Evolutionary conservation across 2,329 filamentous ascomycete genomes (phyloP), one percentile per base, ranked within the genome.

Genomic region (Penicillium sp.): DNA sequence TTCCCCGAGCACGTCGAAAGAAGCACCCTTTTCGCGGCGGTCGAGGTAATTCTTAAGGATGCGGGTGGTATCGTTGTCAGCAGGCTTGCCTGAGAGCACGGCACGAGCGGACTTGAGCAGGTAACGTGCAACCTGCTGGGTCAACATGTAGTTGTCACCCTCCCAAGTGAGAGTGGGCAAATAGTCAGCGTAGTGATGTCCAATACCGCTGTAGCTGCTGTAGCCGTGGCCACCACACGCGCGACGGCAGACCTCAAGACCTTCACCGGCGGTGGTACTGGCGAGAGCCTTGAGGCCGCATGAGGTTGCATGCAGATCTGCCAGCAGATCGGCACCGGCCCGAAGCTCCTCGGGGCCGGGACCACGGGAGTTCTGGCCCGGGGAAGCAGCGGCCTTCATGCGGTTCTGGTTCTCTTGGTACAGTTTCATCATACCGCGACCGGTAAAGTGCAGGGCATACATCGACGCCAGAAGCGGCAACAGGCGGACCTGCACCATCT

Each of bases 71-170:
- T 87, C 84, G 62, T 87, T 87, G 55, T 76, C 75, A 37, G 83
- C 71, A 47, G 79, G 75, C 50, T 83, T 79, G 54, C 80, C 81
- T 11, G 77, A 73, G n/a, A 87, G 70, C 0, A 89, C 85, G 1
- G 79, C 76, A 34, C 86, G 82, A 0, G 85, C 85, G 3, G 85
- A 81, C 75, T 89, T 89, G 54, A 89, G 77, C 37, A 89, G 78
- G 60, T 89, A 89, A 47, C 85, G 79, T 2, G 84, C 83, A 2
- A 89, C 85, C 70, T 89, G 86, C 66, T 89, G 86, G 8, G 84
- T 87, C 49, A 89, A 74, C 85, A 89, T 88, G 72, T 86, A 89
- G 73, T 87, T 88, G 71, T 88, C 86, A 36, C 86, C 86, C 64
- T 89, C 86, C 82, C 83, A 87, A 8, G 84, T 87, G 11, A 74